These are phyloP conservation scores for Ogataea pini DNA, from an alignment of 805 yeast species.

Conservation along the genomic window DNA sequence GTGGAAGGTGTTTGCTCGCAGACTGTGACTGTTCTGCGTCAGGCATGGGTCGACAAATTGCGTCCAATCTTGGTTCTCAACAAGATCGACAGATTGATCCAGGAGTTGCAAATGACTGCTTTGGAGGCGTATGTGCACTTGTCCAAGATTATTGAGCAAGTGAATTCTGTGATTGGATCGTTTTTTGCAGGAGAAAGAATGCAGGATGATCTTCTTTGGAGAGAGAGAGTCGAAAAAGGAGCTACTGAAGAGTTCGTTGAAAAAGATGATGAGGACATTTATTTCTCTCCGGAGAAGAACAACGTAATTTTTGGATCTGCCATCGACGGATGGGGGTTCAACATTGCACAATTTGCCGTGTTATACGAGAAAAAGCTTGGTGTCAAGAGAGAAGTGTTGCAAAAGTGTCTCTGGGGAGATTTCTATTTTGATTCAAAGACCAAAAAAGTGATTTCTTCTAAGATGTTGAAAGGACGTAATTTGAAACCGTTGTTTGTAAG, in stretches of 20 bases:
- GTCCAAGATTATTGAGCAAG: conserved; percentile 81
- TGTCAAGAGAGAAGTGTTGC: conserved; percentile 73
- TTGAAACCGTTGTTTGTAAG: conserved; percentile 85
- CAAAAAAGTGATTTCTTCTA: conserved; percentile 73
- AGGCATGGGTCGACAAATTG: conserved; percentile 91
- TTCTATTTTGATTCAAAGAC: conserved; percentile 86
- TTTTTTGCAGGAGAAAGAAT: conserved; percentile 91
- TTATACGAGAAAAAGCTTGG: conserved; percentile 85
- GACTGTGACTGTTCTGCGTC: conserved; percentile 90
- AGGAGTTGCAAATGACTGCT: conserved; percentile 81
- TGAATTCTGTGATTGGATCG: conserved; percentile 90
- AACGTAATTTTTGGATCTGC: conserved; percentile 92
- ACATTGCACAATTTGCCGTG: conserved; percentile 82
- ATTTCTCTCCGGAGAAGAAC: conserved; percentile 83
- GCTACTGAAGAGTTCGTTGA: conserved; percentile 60
- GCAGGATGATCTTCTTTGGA: conserved; percentile 79
- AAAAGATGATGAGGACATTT: conserved; percentile 75
- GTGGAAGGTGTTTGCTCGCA: conserved; percentile 99
- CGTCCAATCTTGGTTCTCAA: conserved; percentile 87
- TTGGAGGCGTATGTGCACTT: conserved; percentile 83
- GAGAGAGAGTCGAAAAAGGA: conserved; percentile 58
- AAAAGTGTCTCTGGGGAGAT: conserved; percentile 95
- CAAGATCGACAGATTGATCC: conserved; percentile 83
- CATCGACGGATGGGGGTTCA: conserved; percentile 97
- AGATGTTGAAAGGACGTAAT: conserved; percentile 57